These are phyloP conservation scores for Scedosporium minutisporum DNA, from an alignment of 2,329 filamentous ascomycete species.

Conservation along the genomic window DNA sequence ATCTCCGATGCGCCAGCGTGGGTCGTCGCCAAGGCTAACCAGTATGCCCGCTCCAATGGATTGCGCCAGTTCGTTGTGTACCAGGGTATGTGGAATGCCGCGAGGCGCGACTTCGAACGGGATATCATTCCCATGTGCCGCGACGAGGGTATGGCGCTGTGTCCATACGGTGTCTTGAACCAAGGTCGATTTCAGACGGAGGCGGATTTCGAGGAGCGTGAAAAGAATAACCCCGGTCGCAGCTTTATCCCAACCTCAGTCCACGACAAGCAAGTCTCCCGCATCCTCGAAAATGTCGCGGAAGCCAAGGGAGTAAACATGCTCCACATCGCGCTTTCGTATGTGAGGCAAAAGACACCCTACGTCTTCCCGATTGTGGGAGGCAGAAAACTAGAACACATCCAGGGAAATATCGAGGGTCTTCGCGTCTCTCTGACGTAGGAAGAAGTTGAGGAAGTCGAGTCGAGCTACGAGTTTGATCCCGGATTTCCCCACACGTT, in stretches of 20 bases:
- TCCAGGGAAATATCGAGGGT: slow-evolving; percentile 45
- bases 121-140: slow-evolving; percentile 33
- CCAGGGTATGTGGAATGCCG: slow-evolving; percentile 28
- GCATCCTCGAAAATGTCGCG: slow-evolving; percentile 50
- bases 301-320: slow-evolving; percentile 45
- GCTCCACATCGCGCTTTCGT: slow-evolving; percentile 48
- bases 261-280: slow-evolving; percentile 40
- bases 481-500: slow-evolving; percentile 31
- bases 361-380: slow-evolving; percentile 45
- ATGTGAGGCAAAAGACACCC: slow-evolving; percentile 39
- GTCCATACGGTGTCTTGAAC: slow-evolving; percentile 51
- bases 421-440: slow-evolving; percentile 37
- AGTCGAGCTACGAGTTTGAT: slow-evolving; percentile 42
- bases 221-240: slow-evolving; percentile 27
- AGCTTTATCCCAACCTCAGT: slow-evolving; percentile 30
- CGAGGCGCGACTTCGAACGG: slow-evolving; percentile 26
- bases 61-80: slow-evolving; percentile 28
- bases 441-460: slow-evolving; percentile 45
- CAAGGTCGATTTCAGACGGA: slow-evolving; percentile 38
- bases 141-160: slow-evolving; percentile 37
- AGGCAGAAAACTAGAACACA: slow-evolving; percentile 40
- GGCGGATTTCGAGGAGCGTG: slow-evolving; percentile 20
- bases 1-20: slow-evolving; percentile 30
- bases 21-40: slow-evolving; percentile 28
- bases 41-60: slow-evolving; percentile 24